phyloP scores from a whole-genome alignment of 768 basidiomycete genomes.

The Ephemerocybe angulata region DNA sequence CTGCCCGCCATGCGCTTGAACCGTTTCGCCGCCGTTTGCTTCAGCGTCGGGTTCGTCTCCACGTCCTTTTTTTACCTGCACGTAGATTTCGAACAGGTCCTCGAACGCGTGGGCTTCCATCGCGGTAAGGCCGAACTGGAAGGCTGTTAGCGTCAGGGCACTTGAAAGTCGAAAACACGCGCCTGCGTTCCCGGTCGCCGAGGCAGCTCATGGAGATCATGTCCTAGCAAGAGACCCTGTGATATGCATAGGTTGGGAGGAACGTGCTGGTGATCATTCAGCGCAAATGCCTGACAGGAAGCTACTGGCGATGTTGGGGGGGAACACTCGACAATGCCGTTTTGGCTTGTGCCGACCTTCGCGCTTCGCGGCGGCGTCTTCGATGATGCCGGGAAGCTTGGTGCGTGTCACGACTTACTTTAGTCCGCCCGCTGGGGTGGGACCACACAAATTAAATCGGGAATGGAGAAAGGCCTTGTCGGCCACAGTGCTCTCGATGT shows the following conservation, averaged over 20 bases:
- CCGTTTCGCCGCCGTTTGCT: slow-evolving; percentile 73
- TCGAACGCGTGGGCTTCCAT: slow-evolving; percentile 88
- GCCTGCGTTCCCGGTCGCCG: slow-evolving; percentile 98
- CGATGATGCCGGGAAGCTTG: not conserved
- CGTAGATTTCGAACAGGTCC: slow-evolving; percentile 92
- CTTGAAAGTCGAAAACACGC: slow-evolving; percentile 14
- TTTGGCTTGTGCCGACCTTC: slow-evolving; percentile 73
- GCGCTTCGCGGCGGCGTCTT: slow-evolving; percentile 50
- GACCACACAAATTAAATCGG: slow-evolving; percentile 63
- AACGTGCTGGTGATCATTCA: slow-evolving; percentile 99
- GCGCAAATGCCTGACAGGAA: slow-evolving; percentile 95
- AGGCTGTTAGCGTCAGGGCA: slow-evolving; percentile 1
- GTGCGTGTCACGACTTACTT: slow-evolving; percentile 56
- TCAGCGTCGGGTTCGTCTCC: slow-evolving; percentile 65
- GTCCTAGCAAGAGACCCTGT: slow-evolving; percentile 90
- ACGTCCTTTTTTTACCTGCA: slow-evolving; percentile 89
- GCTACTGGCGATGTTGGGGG: slow-evolving; percentile 95
- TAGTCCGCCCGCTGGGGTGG: slow-evolving; percentile 66
- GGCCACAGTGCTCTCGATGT: slow-evolving; percentile 62
- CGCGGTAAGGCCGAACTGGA: slow-evolving; percentile 81
- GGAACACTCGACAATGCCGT: slow-evolving; percentile 85
- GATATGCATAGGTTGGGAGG: slow-evolving; percentile 73
- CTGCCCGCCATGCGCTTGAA: slow-evolving; percentile 97
- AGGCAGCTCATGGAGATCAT: slow-evolving; percentile 91
- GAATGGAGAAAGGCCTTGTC: slow-evolving; percentile 85